These are phyloP conservation scores for Ophiostoma fasciatum DNA, from an alignment of 2,329 filamentous ascomycete genomes.

Conservation along the genomic window DNA sequence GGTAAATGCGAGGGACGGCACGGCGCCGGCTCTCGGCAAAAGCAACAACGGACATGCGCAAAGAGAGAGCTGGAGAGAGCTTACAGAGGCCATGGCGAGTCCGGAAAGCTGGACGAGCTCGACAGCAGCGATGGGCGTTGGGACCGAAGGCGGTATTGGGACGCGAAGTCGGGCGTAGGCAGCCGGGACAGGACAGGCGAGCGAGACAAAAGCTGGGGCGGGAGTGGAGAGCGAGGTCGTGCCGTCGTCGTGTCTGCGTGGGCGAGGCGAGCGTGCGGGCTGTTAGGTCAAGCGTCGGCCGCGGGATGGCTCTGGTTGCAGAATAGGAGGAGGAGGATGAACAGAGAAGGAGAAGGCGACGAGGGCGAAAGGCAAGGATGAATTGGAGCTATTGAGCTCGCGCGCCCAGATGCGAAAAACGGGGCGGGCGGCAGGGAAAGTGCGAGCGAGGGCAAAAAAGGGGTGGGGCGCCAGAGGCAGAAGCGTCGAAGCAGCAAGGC, in stretches of 20 bases:
- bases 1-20: too few relatives aligned
- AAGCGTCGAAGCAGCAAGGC: too few relatives aligned
- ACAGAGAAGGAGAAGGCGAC: too few relatives aligned
- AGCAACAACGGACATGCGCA: too few relatives aligned
- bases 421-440: neutral
- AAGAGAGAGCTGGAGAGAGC: neutral
- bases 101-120: neutral
- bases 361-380: neutral
- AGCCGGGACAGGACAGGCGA: neutral
- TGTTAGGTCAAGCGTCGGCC: neutral
- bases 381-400: neutral
- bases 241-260: neutral
- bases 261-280: neutral
- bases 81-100: constrained; percentile 9
- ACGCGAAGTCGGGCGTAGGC: neutral
- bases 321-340: too few relatives aligned
- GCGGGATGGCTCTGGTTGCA: neutral
- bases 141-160: neutral
- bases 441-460: neutral
- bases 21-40: too few relatives aligned
- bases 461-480: neutral
- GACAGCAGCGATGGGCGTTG: neutral
- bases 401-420: neutral
- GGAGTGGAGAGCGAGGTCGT: neutral
- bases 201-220: neutral